Evolutionary conservation across 148 eudicot genomes (phyloP), one percentile per base, ranked within the genome.

Genomic region (Beta vulgaris): DNA sequence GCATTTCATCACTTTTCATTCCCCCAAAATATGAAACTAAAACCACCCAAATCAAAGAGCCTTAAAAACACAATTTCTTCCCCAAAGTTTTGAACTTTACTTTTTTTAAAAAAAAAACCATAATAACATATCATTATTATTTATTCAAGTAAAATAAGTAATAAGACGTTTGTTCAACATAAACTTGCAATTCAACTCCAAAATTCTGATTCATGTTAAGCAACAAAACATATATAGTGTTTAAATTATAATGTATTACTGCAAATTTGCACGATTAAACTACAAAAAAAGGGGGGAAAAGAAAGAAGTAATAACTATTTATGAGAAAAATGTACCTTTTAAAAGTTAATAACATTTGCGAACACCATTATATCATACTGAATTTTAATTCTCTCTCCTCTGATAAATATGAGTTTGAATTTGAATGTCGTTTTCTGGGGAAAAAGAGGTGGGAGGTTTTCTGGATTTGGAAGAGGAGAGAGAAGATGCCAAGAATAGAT

Each of bases 301-400:
- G n/a, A n/a, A n/a, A n/a, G n/a, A n/a, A n/a, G n/a, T n/a, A n/a
- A n/a, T n/a, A n/a, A n/a, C n/a, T n/a, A n/a, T n/a, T n/a, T n/a
- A n/a, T n/a, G n/a, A n/a, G 49, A 51, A 26, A 3, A 68, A 68
- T 37, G 42, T 76, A 76, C 78, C 78, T 67, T 54, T n/a, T 34
- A n/a, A n/a, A n/a, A n/a, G n/a, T n/a, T 49, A 1, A 51, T 7
- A 4, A n/a, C 59, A 35, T 49, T 35, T 0, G 32, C 26, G 16
- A 32, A 39, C 65, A n/a, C 15, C 51, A n/a, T n/a, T n/a, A n/a
- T n/a, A n/a, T n/a, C n/a, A n/a, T n/a, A n/a, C n/a, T n/a, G n/a
- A n/a, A n/a, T n/a, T n/a, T n/a, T n/a, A n/a, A n/a, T n/a, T n/a
- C n/a, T n/a, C n/a, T n/a, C n/a, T n/a, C n/a, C n/a, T n/a, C n/a